Evolutionary conservation across 2,329 filamentous ascomycete genomes (phyloP).

Genomic region (Ophiosphaerella korrae): DNA sequence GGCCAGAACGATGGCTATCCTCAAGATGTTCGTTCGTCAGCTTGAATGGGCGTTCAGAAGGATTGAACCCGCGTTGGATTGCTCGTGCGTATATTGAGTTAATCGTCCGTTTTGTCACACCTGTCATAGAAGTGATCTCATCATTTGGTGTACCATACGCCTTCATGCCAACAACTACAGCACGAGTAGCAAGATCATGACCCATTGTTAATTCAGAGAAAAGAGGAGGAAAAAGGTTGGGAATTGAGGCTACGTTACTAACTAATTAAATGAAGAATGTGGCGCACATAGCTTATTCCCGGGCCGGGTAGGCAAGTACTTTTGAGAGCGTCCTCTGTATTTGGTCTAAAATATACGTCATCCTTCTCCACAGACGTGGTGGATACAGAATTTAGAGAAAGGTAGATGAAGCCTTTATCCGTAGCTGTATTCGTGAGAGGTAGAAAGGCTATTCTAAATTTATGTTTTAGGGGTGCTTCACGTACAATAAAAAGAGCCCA

Average conservation of each 20-base stretch:
- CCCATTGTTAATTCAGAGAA: no score
- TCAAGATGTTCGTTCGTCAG: conserved; percentile 5
- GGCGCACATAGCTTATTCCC: no score
- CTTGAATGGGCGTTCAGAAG: conserved; percentile 1
- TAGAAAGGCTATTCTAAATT: conserved; percentile 13
- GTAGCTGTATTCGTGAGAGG: conserved; percentile 9
- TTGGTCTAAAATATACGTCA: not conserved
- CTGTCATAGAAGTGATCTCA: not conserved
- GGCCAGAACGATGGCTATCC: conserved; percentile 6
- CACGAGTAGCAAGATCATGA: conserved; percentile 1
- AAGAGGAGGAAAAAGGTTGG: no score
- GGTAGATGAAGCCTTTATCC: conserved; percentile 7
- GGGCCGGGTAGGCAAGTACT: no score
- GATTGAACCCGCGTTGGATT: conserved; percentile 8
- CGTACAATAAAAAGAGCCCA: not conserved
- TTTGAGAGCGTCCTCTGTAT: no score
- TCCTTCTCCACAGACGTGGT: conserved; percentile 4
- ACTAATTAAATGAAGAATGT: no score
- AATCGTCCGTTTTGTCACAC: not conserved
- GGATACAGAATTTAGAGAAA: conserved; percentile 10
- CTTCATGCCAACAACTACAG: not conserved
- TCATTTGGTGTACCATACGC: not conserved
- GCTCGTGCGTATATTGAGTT: conserved; percentile 4
- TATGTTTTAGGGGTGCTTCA: not conserved
- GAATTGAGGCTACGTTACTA: no score